Base-by-base conservation (phyloP, 225 moss, liverwort and hornwort species). In the Pseudisothecium myosuroides region DNA sequence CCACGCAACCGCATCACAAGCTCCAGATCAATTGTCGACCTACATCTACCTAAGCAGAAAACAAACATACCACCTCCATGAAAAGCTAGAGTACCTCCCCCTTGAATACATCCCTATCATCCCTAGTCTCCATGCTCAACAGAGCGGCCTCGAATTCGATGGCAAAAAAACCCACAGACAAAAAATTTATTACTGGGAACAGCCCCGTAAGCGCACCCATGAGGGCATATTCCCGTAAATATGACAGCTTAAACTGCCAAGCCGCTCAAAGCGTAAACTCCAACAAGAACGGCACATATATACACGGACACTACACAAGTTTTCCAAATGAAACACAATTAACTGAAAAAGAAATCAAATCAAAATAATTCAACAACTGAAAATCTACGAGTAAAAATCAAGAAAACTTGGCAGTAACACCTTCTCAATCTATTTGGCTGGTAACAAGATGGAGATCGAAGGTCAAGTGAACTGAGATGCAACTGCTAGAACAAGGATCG, bases 51-150 rank as follows among this genome's bases (percentile, higher is more conserved):
- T 90, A 78, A 90, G 88, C 90, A 92, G 64, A 81, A 90, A 68
- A 92, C 88, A 92, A 88, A 92, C 90, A 92, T 88, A 90, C 92
- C 92, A 92, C 90, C 92, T 92, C 92, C 90, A 92, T 92, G 90
- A 92, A 92, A 92, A 88, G 92, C 88, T 92, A 90, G 59, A 81
- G 88, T 81, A 62, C 87, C 85, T 80, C 67, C 24, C 49, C 52
- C 39, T 61, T 11, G 10, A 76, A 43, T 87, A 22, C 79, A 77
- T 24, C 34, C 69, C 77, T 87, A 85, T 67, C 80, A 72, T 66
- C 64, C 67, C 85, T 76, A 76, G 41, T 79, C 81, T 82, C 67
- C 61, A 59, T 59, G 80, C 74, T 87, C n/a, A 37, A 62, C 29
- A 37, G 56, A 26, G 76, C 61, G 78, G 77, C 88, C 45, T 61